Conservation (phyloP, 371 early-diverging fungal genomes). For the Funneliformis caledonium region DNA sequence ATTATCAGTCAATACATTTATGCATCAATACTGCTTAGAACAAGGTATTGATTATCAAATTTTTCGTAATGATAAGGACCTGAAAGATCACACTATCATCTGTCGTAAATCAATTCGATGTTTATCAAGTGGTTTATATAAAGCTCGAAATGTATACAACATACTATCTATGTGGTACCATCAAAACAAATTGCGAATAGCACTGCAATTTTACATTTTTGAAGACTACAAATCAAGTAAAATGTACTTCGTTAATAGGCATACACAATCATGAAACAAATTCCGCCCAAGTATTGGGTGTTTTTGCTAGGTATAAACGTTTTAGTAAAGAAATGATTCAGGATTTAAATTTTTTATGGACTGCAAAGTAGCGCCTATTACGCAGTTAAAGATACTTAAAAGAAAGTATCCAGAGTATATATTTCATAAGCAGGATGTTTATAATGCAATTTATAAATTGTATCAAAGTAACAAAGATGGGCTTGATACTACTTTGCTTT, state of each 20-base stretch:
- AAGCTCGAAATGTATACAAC: too few relatives aligned
- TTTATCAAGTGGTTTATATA: too few relatives aligned
- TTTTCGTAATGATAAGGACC: too few relatives aligned
- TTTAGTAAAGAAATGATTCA: background rate
- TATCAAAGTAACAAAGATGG: background rate
- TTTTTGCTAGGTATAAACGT: background rate
- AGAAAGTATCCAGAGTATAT: background rate
- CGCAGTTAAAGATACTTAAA: background rate
- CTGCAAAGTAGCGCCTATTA: background rate
- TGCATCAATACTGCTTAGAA: too few relatives aligned
- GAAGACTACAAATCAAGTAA: background rate
- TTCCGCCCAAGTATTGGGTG: background rate
- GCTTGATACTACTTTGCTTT: background rate
- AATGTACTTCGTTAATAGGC: background rate
- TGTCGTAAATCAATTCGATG: too few relatives aligned
- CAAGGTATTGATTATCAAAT: too few relatives aligned
- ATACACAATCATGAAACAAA: background rate
- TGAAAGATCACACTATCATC: too few relatives aligned
- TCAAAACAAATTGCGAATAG: too few relatives aligned
- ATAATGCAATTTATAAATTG: conserved; percentile 7
- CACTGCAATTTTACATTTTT: background rate
- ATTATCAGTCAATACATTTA: too few relatives aligned
- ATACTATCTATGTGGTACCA: too few relatives aligned
- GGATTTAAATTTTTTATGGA: background rate
- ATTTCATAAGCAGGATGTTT: background rate